Base-by-base conservation (phyloP, 805 yeast species). In the Candida dendrica region DNA sequence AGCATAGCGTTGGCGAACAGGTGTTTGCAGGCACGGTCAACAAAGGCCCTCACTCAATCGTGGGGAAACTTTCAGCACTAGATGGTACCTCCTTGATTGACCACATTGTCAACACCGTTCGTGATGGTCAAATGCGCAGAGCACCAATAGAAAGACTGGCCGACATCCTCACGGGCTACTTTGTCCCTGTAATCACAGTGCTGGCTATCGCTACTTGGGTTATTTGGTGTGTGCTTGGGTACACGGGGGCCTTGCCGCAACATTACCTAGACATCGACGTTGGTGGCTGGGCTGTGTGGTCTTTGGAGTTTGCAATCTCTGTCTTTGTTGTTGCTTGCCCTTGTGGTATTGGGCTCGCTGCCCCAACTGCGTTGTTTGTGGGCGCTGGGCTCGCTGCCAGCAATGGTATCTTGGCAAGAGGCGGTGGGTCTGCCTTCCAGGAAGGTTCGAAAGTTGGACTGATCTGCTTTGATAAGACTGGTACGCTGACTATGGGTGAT, bases 251-350 rank as follows among this genome's bases (percentile, higher is more conserved):
- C 1, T 63, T 83, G 15, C 89, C 90, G 0, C 51, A 49, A 0
- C 31, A 50, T 3, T 82, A 82, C 47, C 63, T 81, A 36, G 85
- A 81, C 52, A 72, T 73, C 42, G 84, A 79, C 44, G 66, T 77
- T 39, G 87, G 87, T 14, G 86, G 88, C 1, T 83, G 90, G 88
- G 65, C 74, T 0, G 74, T 83, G 11, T 84, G 91, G 89, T 79
- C 90, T 1, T 66, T 84, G 42, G 81, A 83, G 50, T 84, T 84
- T 60, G 77, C 89, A 1, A 81, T 84, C 48, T 76, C 90, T 0
- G 91, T 85, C 2, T 83, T 84, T 62, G 91, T 84, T 2, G 77
- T 84, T 39, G 91, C 91, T 0, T 84, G 95, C 56, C 95, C 95
- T 1, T 84, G 93, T 66, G 95, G 91, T 2, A 75, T 84, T 50